phyloP scores from a whole-genome alignment of 306 rosid species.

The Purshia tridentata region DNA sequence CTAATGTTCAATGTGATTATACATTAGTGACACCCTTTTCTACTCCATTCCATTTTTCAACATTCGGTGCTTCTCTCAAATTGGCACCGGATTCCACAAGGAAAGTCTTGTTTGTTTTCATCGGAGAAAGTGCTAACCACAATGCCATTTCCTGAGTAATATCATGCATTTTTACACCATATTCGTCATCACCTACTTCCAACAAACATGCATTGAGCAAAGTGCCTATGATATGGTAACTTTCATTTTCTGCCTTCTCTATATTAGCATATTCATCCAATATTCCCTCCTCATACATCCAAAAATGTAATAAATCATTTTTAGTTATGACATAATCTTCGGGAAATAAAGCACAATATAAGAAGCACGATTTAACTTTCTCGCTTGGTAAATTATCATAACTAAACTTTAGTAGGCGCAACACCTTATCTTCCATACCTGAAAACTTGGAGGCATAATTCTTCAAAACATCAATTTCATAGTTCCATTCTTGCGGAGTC shows the following conservation, averaged over 20 bases:
- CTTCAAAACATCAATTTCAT: slow-evolving; percentile 4
- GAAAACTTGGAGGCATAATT: no score
- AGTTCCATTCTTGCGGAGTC: slow-evolving; percentile 11
- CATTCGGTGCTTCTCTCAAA: background rate
- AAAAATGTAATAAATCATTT: background rate
- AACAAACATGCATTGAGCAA: slow-evolving; percentile 5
- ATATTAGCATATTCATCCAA: background rate
- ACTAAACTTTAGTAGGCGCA: slow-evolving; percentile 16
- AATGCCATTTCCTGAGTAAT: slow-evolving; percentile 24
- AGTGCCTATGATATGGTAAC: background rate
- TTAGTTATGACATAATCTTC: background rate
- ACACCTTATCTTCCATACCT: slow-evolving; percentile 11
- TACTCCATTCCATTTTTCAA: background rate
- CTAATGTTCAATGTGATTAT: background rate
- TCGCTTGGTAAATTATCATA: slow-evolving; percentile 10
- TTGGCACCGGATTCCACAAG: background rate
- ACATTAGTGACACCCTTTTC: slow-evolving; percentile 1
- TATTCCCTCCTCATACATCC: slow-evolving; percentile 19
- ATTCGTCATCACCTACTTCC: background rate
- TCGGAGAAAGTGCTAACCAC: background rate
- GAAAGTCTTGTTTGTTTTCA: background rate
- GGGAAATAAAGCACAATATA: slow-evolving; percentile 18
- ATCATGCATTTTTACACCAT: slow-evolving; percentile 7
- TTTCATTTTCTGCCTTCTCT: background rate
- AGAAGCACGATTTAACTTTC: background rate